A percentile compares a stretch with the other conserved stretches of the same genome.
Evolutionary conservation across 2,329 filamentous ascomycete species (phyloP).

Genomic region (Colletotrichum horii): DNA sequence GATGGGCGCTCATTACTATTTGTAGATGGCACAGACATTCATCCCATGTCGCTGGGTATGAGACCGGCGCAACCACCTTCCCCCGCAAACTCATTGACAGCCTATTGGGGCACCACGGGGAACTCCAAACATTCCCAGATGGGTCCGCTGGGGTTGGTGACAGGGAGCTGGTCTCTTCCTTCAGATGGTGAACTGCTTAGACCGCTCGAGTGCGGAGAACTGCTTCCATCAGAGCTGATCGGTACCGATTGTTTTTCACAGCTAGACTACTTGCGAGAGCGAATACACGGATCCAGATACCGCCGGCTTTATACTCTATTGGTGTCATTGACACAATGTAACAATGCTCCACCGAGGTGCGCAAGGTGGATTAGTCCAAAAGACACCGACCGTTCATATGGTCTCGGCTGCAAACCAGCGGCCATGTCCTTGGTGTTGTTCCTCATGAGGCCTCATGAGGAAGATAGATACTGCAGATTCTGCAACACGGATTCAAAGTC

Average conservation of each 20-base stretch:
- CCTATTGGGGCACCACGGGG: neutral
- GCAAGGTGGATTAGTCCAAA: neutral
- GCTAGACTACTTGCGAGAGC: neutral
- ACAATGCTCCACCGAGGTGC: neutral
- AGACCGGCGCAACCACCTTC: conserved; percentile 8
- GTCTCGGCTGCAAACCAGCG: neutral
- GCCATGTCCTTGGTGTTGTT: neutral
- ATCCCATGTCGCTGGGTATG: neutral
- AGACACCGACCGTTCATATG: neutral
- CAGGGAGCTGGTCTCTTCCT: neutral
- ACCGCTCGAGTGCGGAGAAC: neutral
- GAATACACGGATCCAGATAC: neutral
- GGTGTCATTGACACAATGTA: neutral
- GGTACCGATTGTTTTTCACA: neutral
- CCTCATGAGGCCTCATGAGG: neutral
- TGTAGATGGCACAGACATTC: conserved; percentile 2
- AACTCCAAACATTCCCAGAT: neutral
- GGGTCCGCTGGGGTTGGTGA: neutral
- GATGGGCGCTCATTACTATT: neutral
- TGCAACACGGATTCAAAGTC: neutral
- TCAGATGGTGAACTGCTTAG: neutral
- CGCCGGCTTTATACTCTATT: neutral
- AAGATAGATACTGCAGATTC: neutral
- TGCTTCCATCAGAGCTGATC: neutral
- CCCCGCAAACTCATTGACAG: neutral